Evolutionary conservation across 2,329 filamentous ascomycete species (phyloP), one percentile per base, ranked within the genome.

Genomic region (Trichoderma koningiopsis): DNA sequence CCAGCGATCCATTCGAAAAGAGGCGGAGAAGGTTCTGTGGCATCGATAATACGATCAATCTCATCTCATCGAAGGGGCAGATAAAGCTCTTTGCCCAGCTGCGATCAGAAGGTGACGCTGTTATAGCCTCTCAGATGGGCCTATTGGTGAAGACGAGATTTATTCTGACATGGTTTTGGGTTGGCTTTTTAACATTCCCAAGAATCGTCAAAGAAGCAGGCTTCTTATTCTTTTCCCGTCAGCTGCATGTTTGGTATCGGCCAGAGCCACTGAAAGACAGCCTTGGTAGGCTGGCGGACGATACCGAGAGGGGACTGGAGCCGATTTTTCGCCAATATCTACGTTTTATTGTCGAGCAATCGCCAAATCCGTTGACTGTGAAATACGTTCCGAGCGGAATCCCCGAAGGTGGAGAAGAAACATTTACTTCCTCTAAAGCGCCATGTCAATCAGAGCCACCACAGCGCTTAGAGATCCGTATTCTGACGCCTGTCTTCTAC

Each of bases 401-500:
- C 19, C 69, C 77, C 27, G 74, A 81, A 47, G 29, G 29, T 29
- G 73, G 75, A 4, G 74, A 80, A 16, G 81, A 84, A 72, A 73
- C 78, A 31, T 81, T 84, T 71, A 72, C 72, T 24, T 84, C 82
- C 5, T 69, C 74, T 5, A 62, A 72, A 2, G 76, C 77, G 16
- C 65, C 70, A 13, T 63, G 73, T 2, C 65, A 73, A 0, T 65
- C 59, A 14, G 62, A 70, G 3, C 49, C 65, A 2, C 70, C 70
- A 3, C 78, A 83, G 27, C 77, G 83, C 0, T 27, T 91, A 6
- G 85, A 86, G 55, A 79, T 92, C 59, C 85, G 84, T 65, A 80
- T 92, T 5, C 77, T 91, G 24, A 90, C 88, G 0, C 90, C 91
- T 0, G 82, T 80, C 0, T 93, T 93, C 75, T 93, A 93, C 79